Base-by-base conservation (phyloP, 441 rosid genomes). In the Erysimum cheiri region DNA sequence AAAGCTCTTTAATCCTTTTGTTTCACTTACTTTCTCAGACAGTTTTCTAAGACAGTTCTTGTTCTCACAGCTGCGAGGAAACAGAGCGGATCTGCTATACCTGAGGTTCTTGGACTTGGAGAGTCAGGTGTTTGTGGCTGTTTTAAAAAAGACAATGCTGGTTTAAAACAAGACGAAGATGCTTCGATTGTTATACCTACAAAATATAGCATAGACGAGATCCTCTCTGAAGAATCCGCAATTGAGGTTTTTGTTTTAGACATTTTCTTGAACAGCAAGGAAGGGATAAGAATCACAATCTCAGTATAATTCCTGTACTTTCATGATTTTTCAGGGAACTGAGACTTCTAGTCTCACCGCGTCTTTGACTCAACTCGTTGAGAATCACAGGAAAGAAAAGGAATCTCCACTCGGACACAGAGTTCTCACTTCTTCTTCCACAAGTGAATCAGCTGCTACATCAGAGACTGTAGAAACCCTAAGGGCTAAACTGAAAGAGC, bases 401-500 rank as follows among this genome's bases (percentile, higher is more conserved):
- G 78, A 60, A 46, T 32, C 61, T 24, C 9, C 39, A 28, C 10
- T 11, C n/a, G 64, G 9, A 53, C 35, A 37, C 1, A 29, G 15
- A 28, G 49, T n/a, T 26, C 41, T 14, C 48, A 37, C 40, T 17
- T 43, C 75, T 50, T 36, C 70, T 24, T 44, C 63, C 31, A 32
- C 67, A 66, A 73, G 72, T n/a, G 72, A 73, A 33, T 66, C 77
- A 66, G 11, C 72, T 6, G 55, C 13, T 31, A 67, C 72, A 52
- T 50, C 77, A 43, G 77, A 67, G 60, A 73, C 56, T 10, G 49
- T 67, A 41, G 77, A 73, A 19, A 67, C 41, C 39, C 77, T 73
- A 29, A 67, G 72, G 36, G 56, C 63, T 8, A 67, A 73, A 43
- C 72, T 73, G 2, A 73, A 67, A 53, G 77, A 60, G 48, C 77